Evolutionary conservation across 352 stramenopile genomes (phyloP).

Genomic region (Phytophthora parvispora): DNA sequence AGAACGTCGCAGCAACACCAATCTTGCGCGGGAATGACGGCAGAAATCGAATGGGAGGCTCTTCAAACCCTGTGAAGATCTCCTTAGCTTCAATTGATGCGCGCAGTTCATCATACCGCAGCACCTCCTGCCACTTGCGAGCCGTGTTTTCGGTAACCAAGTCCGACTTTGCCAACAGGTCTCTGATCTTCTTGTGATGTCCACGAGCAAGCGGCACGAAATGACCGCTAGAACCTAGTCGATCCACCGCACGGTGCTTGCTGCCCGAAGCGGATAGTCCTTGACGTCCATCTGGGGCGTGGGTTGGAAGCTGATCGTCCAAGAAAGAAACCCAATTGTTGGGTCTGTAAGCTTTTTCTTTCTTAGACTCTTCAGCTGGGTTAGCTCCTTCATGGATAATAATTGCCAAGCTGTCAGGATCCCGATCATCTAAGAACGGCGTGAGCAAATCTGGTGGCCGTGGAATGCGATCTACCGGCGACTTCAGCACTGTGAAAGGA

Average conservation of each 20-base stretch:
- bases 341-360: slow-evolving; percentile 3
- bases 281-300: slow-evolving; percentile 1
- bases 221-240: slow-evolving; percentile 23
- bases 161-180: slow-evolving; percentile 71
- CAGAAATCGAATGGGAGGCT: slow-evolving; percentile 80
- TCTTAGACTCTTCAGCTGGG: slow-evolving; percentile 1
- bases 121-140: slow-evolving; percentile 78
- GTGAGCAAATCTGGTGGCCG: slow-evolving; percentile 3
- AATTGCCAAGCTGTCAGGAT: slow-evolving; percentile 30
- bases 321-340: slow-evolving; percentile 62
- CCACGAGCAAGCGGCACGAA: slow-evolving; percentile 29
- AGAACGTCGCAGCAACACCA: slow-evolving; percentile 67
- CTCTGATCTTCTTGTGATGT: slow-evolving; percentile 70
- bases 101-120: slow-evolving; percentile 78
- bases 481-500: slow-evolving; percentile 73
- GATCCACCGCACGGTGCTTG: slow-evolving; percentile 29
- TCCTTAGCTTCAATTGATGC: slow-evolving; percentile 84
- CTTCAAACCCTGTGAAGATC: slow-evolving; percentile 89
- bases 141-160: slow-evolving; percentile 66
- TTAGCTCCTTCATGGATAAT: slow-evolving; percentile 33
- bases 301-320: slow-evolving; percentile 51
- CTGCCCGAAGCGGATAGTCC: slow-evolving; percentile 16
- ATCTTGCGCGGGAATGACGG: slow-evolving; percentile 79
- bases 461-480: slow-evolving; percentile 25
- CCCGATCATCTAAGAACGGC: slow-evolving; percentile 13